Percentiles rank a stretch among this genome's conserved stretches.
These are phyloP conservation scores for Kwoniella sp. DNA, from an alignment of 768 basidiomycete species.

Conservation along the genomic window DNA sequence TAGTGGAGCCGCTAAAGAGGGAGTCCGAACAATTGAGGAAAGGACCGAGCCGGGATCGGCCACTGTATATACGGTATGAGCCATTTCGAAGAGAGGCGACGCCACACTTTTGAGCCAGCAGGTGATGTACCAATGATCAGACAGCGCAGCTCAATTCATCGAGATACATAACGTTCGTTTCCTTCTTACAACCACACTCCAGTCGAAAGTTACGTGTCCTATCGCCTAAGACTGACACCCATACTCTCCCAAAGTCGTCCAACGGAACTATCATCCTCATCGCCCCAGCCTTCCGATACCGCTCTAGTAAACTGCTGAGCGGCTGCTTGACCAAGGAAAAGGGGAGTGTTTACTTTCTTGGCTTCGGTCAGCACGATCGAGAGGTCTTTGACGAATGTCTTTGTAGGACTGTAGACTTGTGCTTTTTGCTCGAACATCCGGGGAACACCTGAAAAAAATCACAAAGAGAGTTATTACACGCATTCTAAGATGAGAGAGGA, in stretches of 20 bases:
- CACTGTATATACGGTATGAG: too few relatives aligned
- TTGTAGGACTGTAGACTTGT: conserved; percentile 21
- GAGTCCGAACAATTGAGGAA: too few relatives aligned
- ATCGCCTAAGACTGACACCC: conserved; percentile 23
- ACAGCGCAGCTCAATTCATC: too few relatives aligned
- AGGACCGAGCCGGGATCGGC: too few relatives aligned
- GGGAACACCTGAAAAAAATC: conserved; percentile 31
- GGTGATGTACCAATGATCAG: too few relatives aligned
- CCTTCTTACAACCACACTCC: not conserved
- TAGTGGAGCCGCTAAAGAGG: too few relatives aligned
- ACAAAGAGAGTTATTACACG: too few relatives aligned
- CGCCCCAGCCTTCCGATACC: conserved; percentile 33
- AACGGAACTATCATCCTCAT: conserved; percentile 42
- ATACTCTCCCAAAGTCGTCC: conserved; percentile 38
- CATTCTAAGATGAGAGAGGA: too few relatives aligned
- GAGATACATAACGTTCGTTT: too few relatives aligned
- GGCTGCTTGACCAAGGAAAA: conserved; percentile 40
- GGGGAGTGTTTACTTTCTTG: conserved; percentile 33
- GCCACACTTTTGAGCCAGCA: too few relatives aligned
- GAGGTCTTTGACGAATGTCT: conserved; percentile 44
- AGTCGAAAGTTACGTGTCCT: not conserved
- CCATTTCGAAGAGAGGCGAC: too few relatives aligned
- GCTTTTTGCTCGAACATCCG: conserved; percentile 35
- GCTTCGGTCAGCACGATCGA: conserved; percentile 44
- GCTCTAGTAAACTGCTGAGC: conserved; percentile 41